Conservation (phyloP, 768 basidiomycete species). For the Lentinula guzmanii region DNA sequence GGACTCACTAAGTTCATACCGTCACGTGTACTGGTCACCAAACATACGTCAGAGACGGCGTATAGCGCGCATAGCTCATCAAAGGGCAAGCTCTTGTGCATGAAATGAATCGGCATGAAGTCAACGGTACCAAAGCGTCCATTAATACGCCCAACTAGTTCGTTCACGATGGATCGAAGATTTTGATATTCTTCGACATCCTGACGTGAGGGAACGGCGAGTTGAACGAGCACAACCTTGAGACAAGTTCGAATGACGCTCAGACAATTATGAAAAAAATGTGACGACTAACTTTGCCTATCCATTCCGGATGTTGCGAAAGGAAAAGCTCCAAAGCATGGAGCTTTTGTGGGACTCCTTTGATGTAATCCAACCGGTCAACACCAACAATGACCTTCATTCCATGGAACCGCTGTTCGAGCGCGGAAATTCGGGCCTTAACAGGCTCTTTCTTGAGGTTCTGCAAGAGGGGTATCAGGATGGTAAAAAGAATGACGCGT, state of each 20-base stretch:
- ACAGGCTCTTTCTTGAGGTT: constrained; percentile 78
- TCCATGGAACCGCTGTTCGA: constrained; percentile 88
- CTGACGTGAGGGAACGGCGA: constrained; percentile 95
- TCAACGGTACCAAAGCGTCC: constrained; percentile 98
- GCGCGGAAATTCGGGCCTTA: constrained; percentile 68
- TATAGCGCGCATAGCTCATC: constrained; percentile 98
- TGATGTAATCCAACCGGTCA: constrained; percentile 98
- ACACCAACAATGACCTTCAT: constrained; percentile 98
- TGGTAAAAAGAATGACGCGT: background rate
- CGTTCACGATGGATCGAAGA: constrained; percentile 90
- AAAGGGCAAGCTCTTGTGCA: constrained; percentile 92
- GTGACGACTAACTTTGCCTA: constrained; percentile 75
- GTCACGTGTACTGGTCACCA: constrained; percentile 92
- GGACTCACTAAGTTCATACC: constrained; percentile 94
- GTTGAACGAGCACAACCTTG: constrained; percentile 91
- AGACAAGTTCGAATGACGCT: background rate
- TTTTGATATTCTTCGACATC: constrained; percentile 99
- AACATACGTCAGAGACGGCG: constrained; percentile 91
- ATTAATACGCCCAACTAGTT: constrained; percentile 97
- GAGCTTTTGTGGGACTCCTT: constrained; percentile 97
- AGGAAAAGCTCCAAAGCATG: constrained; percentile 96
- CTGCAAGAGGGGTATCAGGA: constrained; percentile 25
- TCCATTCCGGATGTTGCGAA: constrained; percentile 97
- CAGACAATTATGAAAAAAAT: background rate
- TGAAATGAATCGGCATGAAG: constrained; percentile 99